These are phyloP conservation scores for Oenanthe sinensis DNA, from an alignment of 129 eudicot genomes.

Conservation along the genomic window DNA sequence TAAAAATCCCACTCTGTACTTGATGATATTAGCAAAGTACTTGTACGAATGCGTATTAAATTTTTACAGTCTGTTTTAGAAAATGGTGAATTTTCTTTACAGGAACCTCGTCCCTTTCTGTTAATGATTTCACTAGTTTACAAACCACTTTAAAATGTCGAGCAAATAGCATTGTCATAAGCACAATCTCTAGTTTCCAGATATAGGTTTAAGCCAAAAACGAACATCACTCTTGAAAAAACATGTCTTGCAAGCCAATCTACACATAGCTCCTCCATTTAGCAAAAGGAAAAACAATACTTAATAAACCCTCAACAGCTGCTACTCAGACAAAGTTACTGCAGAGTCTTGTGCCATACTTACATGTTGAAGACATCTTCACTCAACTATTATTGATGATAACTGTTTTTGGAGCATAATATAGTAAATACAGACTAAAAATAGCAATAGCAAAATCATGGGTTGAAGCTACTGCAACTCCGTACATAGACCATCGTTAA, in stretches of 20 bases:
- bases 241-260: not conserved
- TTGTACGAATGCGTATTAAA: no score
- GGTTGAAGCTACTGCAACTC: slow-evolving; percentile 2
- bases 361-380: not conserved
- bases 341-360: not conserved
- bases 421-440: not conserved
- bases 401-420: not conserved
- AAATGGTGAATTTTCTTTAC: not conserved
- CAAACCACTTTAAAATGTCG: not conserved
- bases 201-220: not conserved
- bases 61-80: not conserved
- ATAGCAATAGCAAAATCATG: not conserved
- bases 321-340: not conserved
- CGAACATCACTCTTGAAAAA: not conserved
- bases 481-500: not conserved
- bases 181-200: not conserved
- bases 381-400: not conserved
- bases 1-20: no score
- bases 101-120: not conserved
- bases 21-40: no score
- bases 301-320: not conserved
- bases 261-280: not conserved
- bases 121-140: no score
- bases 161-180: not conserved
- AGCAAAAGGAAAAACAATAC: no score